Conservation (phyloP, 139 green algal genomes). For the Tetraselmis striata region DNA sequence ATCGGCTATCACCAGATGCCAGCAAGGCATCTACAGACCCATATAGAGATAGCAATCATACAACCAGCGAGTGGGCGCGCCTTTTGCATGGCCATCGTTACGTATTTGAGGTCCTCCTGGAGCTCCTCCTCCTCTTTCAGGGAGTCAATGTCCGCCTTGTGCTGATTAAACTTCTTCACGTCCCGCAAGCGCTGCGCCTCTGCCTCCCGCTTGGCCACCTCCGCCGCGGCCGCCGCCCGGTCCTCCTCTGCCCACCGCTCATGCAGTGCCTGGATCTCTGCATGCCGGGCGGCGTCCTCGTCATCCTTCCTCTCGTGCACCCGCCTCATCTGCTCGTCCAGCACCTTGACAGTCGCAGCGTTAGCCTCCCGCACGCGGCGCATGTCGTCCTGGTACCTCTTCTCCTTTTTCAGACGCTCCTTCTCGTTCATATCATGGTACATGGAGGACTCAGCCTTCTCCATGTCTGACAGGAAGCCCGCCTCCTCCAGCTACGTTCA, state of each 20-base stretch:
- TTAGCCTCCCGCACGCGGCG: constrained; percentile 15
- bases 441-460: constrained; percentile 45
- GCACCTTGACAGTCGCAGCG: constrained; percentile 23
- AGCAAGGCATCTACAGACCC: no score
- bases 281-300: constrained; percentile 16
- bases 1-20: no score
- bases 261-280: constrained; percentile 37
- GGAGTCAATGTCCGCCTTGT: constrained; percentile 14
- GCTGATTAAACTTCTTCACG: constrained; percentile 47
- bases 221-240: constrained; percentile 18
- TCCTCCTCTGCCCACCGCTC: constrained; percentile 19
- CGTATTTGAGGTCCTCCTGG: neutral
- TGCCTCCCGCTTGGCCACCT: constrained; percentile 25
- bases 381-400: constrained; percentile 43
- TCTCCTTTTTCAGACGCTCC: constrained; percentile 41
- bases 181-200: constrained; percentile 38
- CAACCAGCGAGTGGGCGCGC: no score
- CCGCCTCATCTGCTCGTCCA: constrained; percentile 39
- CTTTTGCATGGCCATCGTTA: neutral
- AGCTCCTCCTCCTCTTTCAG: neutral
- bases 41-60: no score
- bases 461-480: constrained; percentile 29
- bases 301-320: constrained; percentile 31
- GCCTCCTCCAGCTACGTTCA: constrained; percentile 26
- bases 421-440: constrained; percentile 48